A percentile compares a stretch with the other conserved stretches of the same genome.
These are phyloP conservation scores for Neonectria hederae DNA, from an alignment of 2,329 filamentous ascomycete species.

Conservation along the genomic window DNA sequence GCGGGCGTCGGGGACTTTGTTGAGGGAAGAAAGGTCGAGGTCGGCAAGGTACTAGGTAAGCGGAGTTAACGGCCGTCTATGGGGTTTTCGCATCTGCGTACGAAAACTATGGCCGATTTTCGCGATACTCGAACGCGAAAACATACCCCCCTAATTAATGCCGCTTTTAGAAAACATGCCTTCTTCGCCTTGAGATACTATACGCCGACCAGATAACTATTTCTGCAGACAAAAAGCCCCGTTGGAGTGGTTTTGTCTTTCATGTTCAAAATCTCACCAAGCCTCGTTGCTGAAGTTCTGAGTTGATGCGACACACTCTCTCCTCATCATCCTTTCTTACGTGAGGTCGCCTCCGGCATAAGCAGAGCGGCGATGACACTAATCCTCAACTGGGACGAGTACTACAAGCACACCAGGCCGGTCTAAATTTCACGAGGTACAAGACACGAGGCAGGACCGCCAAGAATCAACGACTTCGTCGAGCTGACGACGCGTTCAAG, in stretches of 20 bases:
- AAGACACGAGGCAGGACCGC: not conserved
- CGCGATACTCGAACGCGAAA: slow-evolving; percentile 24
- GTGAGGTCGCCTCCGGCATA: slow-evolving; percentile 14
- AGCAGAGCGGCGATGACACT: slow-evolving; percentile 21
- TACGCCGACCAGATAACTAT: not conserved
- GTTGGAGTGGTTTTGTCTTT: slow-evolving; percentile 1
- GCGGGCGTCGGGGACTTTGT: slow-evolving; percentile 13
- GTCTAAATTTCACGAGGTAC: slow-evolving; percentile 3
- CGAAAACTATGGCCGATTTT: slow-evolving; percentile 27
- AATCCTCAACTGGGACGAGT: slow-evolving; percentile 19
- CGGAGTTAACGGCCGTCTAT: slow-evolving; percentile 25
- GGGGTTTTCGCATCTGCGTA: slow-evolving; percentile 23
- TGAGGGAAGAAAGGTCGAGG: slow-evolving; percentile 19
- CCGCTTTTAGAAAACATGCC: slow-evolving; percentile 14
- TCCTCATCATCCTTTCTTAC: slow-evolving; percentile 8
- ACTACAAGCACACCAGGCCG: slow-evolving; percentile 19
- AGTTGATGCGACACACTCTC: not conserved
- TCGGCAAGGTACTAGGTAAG: slow-evolving; percentile 16
- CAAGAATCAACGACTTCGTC: slow-evolving; percentile 9
- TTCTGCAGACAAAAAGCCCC: not conserved
- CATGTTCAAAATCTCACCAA: slow-evolving; percentile 11
- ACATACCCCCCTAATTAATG: slow-evolving; percentile 15
- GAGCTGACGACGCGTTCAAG: slow-evolving; percentile 22
- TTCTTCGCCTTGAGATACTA: not conserved
- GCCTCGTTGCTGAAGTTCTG: not conserved